These are phyloP conservation scores for Phytophthora megakarya DNA, from an alignment of 352 stramenopile species.

Conservation along the genomic window DNA sequence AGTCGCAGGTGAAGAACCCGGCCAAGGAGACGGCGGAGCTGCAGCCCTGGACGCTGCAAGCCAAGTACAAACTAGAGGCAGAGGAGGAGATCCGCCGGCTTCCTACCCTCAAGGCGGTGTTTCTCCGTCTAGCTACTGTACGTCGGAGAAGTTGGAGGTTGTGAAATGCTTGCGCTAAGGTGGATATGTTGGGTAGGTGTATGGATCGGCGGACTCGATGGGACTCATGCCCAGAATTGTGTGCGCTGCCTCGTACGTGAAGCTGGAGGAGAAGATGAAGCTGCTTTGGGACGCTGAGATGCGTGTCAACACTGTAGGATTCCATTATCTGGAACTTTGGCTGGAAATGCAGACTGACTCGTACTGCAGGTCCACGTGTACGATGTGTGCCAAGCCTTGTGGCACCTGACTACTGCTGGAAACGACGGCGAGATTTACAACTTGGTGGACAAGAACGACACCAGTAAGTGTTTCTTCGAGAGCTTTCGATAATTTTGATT, in stretches of 20 bases:
- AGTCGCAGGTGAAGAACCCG: constrained; percentile 76
- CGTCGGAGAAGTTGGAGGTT: not conserved
- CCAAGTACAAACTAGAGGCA: constrained; percentile 87
- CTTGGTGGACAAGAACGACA: constrained; percentile 87
- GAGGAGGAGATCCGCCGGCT: constrained; percentile 76
- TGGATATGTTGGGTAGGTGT: constrained; percentile 50
- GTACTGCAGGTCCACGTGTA: constrained; percentile 68
- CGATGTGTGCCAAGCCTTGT: constrained; percentile 80
- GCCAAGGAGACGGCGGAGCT: constrained; percentile 66
- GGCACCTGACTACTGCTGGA: constrained; percentile 68
- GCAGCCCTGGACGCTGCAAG: constrained; percentile 83
- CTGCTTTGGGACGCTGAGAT: constrained; percentile 87
- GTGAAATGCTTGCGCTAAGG: not conserved
- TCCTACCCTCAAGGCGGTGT: constrained; percentile 60
- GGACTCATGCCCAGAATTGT: constrained; percentile 88
- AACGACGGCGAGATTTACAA: constrained; percentile 77
- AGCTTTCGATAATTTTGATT: not conserved
- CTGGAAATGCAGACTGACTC: not conserved
- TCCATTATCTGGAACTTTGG: not conserved
- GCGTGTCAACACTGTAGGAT: constrained; percentile 81
- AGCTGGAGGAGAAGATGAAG: constrained; percentile 89
- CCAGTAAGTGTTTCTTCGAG: constrained; percentile 47
- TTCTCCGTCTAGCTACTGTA: constrained; percentile 80
- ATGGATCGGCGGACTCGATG: constrained; percentile 76
- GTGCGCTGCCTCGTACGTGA: constrained; percentile 82